Base-by-base conservation (phyloP, 2,329 filamentous ascomycete genomes). In the Ambrosiella cleistominuta region DNA sequence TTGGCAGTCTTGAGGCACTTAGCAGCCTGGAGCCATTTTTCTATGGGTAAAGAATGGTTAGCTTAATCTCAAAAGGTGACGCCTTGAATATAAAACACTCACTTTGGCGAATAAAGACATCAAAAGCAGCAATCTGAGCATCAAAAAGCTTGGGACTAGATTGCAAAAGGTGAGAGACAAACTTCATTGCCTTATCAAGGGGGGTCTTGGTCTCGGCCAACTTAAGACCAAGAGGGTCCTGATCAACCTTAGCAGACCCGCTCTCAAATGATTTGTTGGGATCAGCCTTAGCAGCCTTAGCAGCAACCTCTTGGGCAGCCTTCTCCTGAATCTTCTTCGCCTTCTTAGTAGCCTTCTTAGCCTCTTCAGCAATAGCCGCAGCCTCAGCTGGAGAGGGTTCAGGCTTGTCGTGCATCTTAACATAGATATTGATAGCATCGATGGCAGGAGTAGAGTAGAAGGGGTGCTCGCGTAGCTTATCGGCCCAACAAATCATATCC, bases 401-500 rank as follows among this genome's bases (percentile, higher is more conserved):
- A 0, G 85, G 86, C 62, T 85, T 80, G 65, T 96, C 91, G 62
- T 85, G 76, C 63, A 98, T 76, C 62, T 81, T 75, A 36, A 95
- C 68, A 68, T 96, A 97, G 38, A 94, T 76, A 61, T 83, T 80
- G 61, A 95, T 79, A 5, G 91, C 90, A 57, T 83, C 82, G 27
- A 95, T 74, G 0, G 93, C 91, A 54, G 88, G 86, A 50, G 88
- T 79, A 3, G 85, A 84, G 71, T 87, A 98, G 73, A 95, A 96
- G 1, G 93, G 93, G 68, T 98, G 93, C 65, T 95, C 86, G 57
- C 89, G 83, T 50, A 97, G 72, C 62, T 83, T 81, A 67, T 98
- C 90, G 68, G 97, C 91, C 94, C 93, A 98, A 64, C 86, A 81
- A 52, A 98, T 77, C 88, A 98, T 95, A 65, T 96, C 90, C 45